These are phyloP conservation scores for Nannizziopsis barbatae DNA, from an alignment of 2,329 filamentous ascomycete genomes.

Conservation along the genomic window DNA sequence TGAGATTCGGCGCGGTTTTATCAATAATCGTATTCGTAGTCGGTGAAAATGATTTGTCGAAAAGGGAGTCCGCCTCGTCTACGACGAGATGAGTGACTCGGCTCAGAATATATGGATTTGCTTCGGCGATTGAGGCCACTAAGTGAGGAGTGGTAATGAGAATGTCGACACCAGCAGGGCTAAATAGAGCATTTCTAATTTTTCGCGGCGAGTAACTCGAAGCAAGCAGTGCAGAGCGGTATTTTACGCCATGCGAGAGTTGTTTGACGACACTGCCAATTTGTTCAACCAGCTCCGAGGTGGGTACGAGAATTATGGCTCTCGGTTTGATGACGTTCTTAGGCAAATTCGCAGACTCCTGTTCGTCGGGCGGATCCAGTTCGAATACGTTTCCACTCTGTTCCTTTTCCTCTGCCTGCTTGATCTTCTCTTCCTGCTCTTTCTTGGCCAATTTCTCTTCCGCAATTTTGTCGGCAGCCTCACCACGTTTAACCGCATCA, in stretches of 20 bases:
- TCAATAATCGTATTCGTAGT: conserved; percentile 75
- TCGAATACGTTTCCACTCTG: conserved; percentile 49
- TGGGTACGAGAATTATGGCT: conserved; percentile 79
- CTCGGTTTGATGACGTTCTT: conserved; percentile 58
- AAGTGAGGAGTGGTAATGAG: conserved; percentile 82
- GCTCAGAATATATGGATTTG: conserved; percentile 85
- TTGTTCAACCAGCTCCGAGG: conserved; percentile 81
- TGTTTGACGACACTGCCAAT: conserved; percentile 70
- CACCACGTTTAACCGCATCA: conserved; percentile 70
- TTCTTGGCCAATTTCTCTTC: conserved; percentile 49
- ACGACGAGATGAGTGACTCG: conserved; percentile 78
- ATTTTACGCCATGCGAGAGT: conserved; percentile 76
- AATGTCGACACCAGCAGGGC: conserved; percentile 68
- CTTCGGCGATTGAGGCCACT: conserved; percentile 73
- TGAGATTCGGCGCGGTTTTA: conserved; percentile 64
- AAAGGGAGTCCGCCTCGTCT: conserved; percentile 90
- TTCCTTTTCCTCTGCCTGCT: conserved; percentile 34
- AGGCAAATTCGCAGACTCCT: conserved; percentile 60
- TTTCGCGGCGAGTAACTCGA: conserved; percentile 63
- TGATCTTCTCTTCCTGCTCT: conserved; percentile 44
- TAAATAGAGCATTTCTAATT: conserved; percentile 77
- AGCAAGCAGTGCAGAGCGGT: conserved; percentile 71
- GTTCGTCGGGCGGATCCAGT: conserved; percentile 48
- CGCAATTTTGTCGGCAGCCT: conserved; percentile 49
- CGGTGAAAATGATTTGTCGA: conserved; percentile 84